Base-by-base conservation (phyloP, 2,329 filamentous ascomycete species). In the Hypomyces perniciosus region DNA sequence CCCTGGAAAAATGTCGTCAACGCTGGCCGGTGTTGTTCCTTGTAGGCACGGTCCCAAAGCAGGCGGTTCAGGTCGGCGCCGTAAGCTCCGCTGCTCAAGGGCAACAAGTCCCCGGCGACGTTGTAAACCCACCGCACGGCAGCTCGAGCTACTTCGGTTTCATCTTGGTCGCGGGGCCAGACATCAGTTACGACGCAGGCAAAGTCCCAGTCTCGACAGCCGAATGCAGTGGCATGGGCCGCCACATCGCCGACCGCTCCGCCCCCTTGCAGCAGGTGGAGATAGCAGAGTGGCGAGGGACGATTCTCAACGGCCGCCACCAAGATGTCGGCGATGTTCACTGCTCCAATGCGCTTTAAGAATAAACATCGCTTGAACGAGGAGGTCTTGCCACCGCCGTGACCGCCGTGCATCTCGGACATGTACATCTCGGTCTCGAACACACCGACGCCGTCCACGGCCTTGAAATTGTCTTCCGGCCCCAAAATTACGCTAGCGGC, bases 341-440 rank as follows among this genome's bases (percentile, higher is more conserved):
- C 37, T 45, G 49, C 52, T 54, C 69, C 68, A 9, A 84, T 75
- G 35, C 59, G 0, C 52, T 77, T 77, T 6, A 85, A 62, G 57
- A 85, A 84, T 30, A 85, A 39, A 60, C 81, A 85, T 57, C 82
- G 73, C 66, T 85, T 84, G 69, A 85, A 84, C 0, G 81, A 73
- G 8, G 77, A 84, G 0, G 79, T 84, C 67, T 83, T 84, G 57
- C 76, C 73, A 26, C 74, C 67, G 13, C 70, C 70, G 46, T 84
- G 79, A 0, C 80, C 80, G 27, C 77, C 76, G 46, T 85, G 79
- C 75, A 85, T 79, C 9, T 54, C 58, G 2, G 76, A 76, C 63
- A 85, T 72, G 64, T 84, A 82, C 74, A 84, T 79, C 46, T 84
- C 80, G 0, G 71, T 67, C 0, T 82, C 75, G 53, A 85, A 85